phyloP scores from a whole-genome alignment of 2,329 filamentous ascomycete species.

The Diaporthe capsici region DNA sequence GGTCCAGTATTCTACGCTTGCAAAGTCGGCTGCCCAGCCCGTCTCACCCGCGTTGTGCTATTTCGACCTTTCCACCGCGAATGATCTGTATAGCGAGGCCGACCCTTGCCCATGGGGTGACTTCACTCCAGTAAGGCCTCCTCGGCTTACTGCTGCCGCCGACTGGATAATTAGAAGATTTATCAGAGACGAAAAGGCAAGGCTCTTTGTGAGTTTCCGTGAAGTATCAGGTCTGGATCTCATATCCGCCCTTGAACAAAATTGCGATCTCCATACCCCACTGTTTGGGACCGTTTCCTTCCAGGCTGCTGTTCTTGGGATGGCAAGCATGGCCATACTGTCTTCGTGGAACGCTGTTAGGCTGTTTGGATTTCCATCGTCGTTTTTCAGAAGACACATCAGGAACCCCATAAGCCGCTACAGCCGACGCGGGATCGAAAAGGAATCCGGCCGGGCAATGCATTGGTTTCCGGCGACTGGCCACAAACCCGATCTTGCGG shows the following conservation, averaged over 20 bases:
- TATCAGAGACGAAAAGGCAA: background rate
- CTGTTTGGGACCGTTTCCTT: background rate
- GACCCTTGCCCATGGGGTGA: constrained; percentile 7
- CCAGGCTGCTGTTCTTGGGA: background rate
- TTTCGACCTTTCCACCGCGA: background rate
- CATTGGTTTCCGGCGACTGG: background rate
- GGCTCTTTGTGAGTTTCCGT: background rate
- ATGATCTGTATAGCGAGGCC: background rate
- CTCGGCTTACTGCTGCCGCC: background rate
- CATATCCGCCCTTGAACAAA: background rate
- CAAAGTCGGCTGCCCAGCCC: constrained; percentile 12
- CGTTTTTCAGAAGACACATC: background rate
- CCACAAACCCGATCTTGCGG: constrained; percentile 1
- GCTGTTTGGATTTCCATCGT: background rate
- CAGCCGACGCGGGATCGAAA: background rate
- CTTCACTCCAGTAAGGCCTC: background rate
- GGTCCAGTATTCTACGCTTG: background rate
- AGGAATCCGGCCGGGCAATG: background rate
- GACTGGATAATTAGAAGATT: background rate
- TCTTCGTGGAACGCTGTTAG: background rate
- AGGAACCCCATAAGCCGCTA: background rate
- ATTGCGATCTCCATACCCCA: constrained; percentile 7
- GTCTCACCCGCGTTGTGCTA: constrained; percentile 5
- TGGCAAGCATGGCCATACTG: background rate
- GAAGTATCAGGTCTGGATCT: background rate